phyloP scores from a whole-genome alignment of 2,329 filamentous ascomycete species.

The Helicocarpus griseus region DNA sequence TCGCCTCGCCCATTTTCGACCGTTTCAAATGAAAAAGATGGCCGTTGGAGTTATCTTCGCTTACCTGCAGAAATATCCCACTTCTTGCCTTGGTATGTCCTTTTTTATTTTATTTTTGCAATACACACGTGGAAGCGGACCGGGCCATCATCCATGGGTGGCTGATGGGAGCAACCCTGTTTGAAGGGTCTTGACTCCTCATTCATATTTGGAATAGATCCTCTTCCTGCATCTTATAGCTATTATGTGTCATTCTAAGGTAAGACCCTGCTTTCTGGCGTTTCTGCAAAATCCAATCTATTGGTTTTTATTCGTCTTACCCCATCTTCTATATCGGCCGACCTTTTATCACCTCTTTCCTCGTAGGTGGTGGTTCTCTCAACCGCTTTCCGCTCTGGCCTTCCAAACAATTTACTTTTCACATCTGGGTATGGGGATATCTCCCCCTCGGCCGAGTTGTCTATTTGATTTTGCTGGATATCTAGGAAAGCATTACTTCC shows the following conservation, averaged over 20 bases:
- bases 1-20: background rate
- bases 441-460: background rate
- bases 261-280: background rate
- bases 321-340: background rate
- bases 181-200: background rate
- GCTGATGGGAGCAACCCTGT: background rate
- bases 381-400: background rate
- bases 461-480: background rate
- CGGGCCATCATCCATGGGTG: background rate
- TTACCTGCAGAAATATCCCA: background rate
- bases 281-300: background rate
- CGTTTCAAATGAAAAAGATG: background rate
- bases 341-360: background rate
- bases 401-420: too few relatives aligned
- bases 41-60: background rate
- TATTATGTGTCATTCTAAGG: background rate
- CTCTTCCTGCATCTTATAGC: background rate
- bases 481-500: background rate
- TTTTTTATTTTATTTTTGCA: background rate
- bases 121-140: background rate
- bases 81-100: background rate
- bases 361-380: background rate
- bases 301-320: background rate
- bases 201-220: too few relatives aligned
- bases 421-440: background rate